Evolutionary conservation across 352 stramenopile genomes (phyloP), one percentile per base, ranked within the genome.

Genomic region (Phytophthora citricola): DNA sequence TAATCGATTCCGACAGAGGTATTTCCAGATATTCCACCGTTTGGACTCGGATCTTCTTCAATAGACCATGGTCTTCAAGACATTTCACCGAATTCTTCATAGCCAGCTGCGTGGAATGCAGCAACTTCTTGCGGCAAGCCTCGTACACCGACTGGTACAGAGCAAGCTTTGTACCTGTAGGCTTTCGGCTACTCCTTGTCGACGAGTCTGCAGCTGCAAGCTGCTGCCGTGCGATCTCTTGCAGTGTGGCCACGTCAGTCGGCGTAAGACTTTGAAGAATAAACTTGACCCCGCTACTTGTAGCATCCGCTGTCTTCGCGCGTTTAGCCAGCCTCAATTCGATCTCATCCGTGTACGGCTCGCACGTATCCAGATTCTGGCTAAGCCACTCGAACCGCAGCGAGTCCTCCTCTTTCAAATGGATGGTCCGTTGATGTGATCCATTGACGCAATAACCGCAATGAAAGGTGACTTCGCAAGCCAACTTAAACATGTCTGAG

Each of bases 71-170:
- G 20, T 88, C 81, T 65, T 85, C 70, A 5, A 89, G 71, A 29
- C 76, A 85, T 49, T 85, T 85, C 53, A 89, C 57, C 24, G 80
- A 89, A 58, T 86, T 86, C 63, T 87, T 86, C 68, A 90, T 79
- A n/a, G 81, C 72, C 40, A 80, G 64, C 14, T 77, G 71, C 7
- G 76, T 80, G 24, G 69, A 61, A 54, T 88, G 76, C 15, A 90
- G 44, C 22, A 90, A 43, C n/a, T 78, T 80, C 58, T 83, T 85
- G 46, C 70, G 69, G 44, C 78, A 86, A 41, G 71, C 71, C 14
- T 81, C 65, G 49, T 82, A 86, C 38, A 88, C 78, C 6, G 57
- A 66, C 53, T 90, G 76, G 58, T 85, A 87, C 41, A 71, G 62
- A 6, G 65, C 72, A 15, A 66, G 38, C 14, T 73, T 71, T 9